Evolutionary conservation across 2,329 filamentous ascomycete genomes (phyloP).

Genomic region (Verticillium klebahnii): DNA sequence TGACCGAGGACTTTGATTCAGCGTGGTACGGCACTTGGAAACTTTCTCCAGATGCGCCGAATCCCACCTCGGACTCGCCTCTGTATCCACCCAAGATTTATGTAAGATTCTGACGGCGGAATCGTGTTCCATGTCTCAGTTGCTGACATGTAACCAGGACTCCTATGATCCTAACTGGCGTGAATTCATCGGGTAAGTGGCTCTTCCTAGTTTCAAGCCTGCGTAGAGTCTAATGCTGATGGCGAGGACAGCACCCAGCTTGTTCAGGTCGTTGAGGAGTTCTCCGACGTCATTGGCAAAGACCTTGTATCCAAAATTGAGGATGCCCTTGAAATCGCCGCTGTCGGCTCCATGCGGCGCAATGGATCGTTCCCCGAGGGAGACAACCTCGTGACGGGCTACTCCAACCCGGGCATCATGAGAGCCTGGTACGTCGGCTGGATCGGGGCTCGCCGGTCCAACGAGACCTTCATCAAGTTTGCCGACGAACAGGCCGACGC

Average conservation of each 20-base stretch:
- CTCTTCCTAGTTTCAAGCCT: not conserved
- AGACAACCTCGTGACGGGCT: conserved; percentile 33
- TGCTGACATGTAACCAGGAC: conserved; percentile 1
- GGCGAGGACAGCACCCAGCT: conserved; percentile 20
- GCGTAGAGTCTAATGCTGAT: no score
- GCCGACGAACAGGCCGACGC: conserved; percentile 26
- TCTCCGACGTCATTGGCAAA: conserved; percentile 21
- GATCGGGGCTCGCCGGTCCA: conserved; percentile 32
- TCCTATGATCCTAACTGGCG: conserved; percentile 30
- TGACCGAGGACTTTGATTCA: conserved; percentile 29
- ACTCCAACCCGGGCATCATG: conserved; percentile 37
- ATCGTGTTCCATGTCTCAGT: no score
- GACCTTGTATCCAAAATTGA: conserved; percentile 29
- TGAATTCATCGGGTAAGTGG: conserved; percentile 27
- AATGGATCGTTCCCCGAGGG: conserved; percentile 31
- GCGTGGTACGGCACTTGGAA: conserved; percentile 37
- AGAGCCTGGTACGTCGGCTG: conserved; percentile 32
- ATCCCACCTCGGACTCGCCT: conserved; percentile 26
- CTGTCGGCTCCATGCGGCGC: conserved; percentile 32
- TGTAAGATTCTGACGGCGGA: conserved; percentile 9
- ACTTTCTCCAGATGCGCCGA: conserved; percentile 32
- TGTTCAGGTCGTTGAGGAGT: conserved; percentile 29
- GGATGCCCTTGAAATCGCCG: conserved; percentile 27
- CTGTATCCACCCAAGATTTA: conserved; percentile 29
- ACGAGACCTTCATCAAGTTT: conserved; percentile 29